Base-by-base conservation (phyloP, 176 grass and related monocot genomes). In the Aechmea fasciata region DNA sequence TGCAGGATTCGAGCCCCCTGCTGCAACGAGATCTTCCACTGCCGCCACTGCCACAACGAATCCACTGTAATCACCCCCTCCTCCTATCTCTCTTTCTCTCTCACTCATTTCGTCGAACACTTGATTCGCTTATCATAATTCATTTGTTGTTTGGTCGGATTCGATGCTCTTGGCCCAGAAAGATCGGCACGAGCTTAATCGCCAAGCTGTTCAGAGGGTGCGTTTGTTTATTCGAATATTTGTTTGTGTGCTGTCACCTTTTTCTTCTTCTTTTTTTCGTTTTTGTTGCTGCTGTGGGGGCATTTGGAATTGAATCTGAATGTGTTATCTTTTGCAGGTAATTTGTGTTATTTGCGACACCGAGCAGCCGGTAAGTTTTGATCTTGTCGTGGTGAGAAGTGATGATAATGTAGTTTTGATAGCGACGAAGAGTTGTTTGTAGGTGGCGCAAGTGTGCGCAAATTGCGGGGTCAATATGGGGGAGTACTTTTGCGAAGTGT, bases 41-140 rank as follows among this genome's bases (percentile, higher is more conserved):
- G 93, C 80, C 88, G 89, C 80, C 93, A 92, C 75, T 90, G 92
- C 76, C 92, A 96, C 83, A 85, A 92, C 71, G 81, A 92, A 50
- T 89, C 86, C 71, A 96, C 78, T 67, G 93, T 96, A 73, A 11
- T 59, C 64, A 6, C 51, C 13, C 22, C 49, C 22, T 23, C 22
- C 22, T 23, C 22, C 22, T 23, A 23, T 23, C 22, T 23, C 22
- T 23, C 22, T 52, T 53, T 48, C 47, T 10, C 12, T 14, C 4
- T 55, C 15, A 55, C 11, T 12, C 13, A 61, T 61, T 61, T 41
- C 11, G 9, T 47, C 9, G 48, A 68, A 13, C 11, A 18, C 54
- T 18, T 72, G 19, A 62, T 25, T 11, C 33, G 9, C 14, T 64
- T 28, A 14, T 47, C 9, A 12, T 74, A 4, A 11, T 19, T 41